A percentile compares a stretch with the other conserved stretches of the same genome.
phyloP scores from a whole-genome alignment of 2,329 filamentous ascomycete species.

The Zymoseptoria ardabiliae region DNA sequence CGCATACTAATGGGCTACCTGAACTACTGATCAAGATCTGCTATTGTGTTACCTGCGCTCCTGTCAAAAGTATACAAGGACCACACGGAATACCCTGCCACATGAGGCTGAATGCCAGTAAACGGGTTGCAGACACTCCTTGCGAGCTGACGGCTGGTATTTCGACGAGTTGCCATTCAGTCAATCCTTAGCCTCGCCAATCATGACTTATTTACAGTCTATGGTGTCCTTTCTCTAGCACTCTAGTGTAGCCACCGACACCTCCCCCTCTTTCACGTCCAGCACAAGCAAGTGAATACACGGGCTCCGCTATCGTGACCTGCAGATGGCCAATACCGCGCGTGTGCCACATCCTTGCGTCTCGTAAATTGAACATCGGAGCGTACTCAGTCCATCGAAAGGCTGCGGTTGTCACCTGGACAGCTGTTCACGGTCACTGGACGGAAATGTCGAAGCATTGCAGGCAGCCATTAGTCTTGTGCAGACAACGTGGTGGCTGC shows the following conservation, averaged over 20 bases:
- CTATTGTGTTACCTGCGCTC: no score
- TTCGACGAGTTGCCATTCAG: neutral
- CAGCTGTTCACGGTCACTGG: neutral
- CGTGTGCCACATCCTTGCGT: neutral
- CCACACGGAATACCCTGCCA: no score
- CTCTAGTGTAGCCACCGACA: neutral
- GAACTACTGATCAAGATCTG: no score
- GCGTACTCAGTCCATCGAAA: neutral
- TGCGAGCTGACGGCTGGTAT: neutral
- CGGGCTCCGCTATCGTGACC: neutral
- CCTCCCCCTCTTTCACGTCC: neutral
- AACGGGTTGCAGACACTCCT: no score
- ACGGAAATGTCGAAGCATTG: neutral
- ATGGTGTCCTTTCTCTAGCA: neutral
- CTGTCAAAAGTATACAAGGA: no score
- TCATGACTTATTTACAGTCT: neutral
- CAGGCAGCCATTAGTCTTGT: neutral
- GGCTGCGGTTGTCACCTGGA: neutral
- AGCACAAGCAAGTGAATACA: neutral
- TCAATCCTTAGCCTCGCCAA: neutral
- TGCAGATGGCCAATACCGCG: neutral
- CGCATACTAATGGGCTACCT: no score
- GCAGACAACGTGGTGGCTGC: neutral
- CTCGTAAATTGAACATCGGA: neutral
- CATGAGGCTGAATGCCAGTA: no score